Conservation (phyloP, 1,284 basidiomycete species). For the Vanrija sp. region DNA sequence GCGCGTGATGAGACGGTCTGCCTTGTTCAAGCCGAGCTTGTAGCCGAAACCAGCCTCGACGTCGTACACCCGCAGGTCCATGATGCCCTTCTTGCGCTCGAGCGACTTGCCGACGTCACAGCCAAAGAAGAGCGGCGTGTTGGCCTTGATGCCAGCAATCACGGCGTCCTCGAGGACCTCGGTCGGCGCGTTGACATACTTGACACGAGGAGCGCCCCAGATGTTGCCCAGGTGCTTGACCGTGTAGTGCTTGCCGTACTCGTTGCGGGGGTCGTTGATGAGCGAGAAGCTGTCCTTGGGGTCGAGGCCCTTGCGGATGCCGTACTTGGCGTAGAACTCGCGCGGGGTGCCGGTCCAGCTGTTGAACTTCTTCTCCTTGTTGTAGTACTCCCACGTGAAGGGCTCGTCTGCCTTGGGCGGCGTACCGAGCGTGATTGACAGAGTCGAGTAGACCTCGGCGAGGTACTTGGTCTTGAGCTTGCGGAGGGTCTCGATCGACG, state of each 20-base stretch:
- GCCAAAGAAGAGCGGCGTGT: conserved; percentile 89
- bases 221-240: conserved; percentile 90
- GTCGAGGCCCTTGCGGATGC: conserved; percentile 37
- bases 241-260: conserved; percentile 78
- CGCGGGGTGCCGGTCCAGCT: conserved; percentile 71
- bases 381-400: conserved; percentile 85
- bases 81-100: conserved; percentile 60
- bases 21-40: conserved; percentile 65
- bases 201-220: conserved; percentile 75
- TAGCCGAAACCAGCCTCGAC: conserved; percentile 70
- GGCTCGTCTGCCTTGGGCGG: conserved; percentile 67
- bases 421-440: conserved; percentile 79
- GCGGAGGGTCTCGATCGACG: conserved; percentile 20
- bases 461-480: conserved; percentile 76
- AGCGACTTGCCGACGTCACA: conserved; percentile 58
- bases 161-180: conserved; percentile 73
- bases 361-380: conserved; percentile 71
- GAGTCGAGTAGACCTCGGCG: conserved; percentile 78
- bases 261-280: conserved; percentile 90
- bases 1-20: conserved; percentile 70
- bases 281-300: conserved; percentile 73
- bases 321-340: conserved; percentile 63
- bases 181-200: conserved; percentile 86
- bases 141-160: conserved; percentile 80
- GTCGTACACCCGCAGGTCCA: conserved; percentile 80